These are phyloP conservation scores for Aspergillus puulaauensis DNA, from an alignment of 2,329 filamentous ascomycete genomes.

Conservation along the genomic window DNA sequence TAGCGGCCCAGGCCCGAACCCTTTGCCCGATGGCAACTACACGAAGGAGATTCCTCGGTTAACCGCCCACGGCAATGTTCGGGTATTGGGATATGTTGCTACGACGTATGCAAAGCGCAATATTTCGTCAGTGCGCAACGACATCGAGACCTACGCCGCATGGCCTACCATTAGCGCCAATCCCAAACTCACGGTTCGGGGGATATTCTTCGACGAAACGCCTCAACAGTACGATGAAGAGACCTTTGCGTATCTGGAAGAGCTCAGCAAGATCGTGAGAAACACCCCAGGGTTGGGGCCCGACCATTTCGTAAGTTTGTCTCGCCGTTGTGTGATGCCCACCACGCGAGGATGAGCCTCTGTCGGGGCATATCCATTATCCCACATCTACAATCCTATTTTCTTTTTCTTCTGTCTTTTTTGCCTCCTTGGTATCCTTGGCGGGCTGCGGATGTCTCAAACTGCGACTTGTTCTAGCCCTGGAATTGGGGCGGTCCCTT, in stretches of 20 bases:
- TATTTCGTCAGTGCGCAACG: constrained; percentile 41
- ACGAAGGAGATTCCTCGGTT: constrained; percentile 43
- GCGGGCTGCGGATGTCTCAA: neutral
- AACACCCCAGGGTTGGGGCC: constrained; percentile 32
- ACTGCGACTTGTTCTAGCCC: constrained; percentile 2
- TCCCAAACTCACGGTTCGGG: constrained; percentile 42
- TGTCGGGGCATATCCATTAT: neutral
- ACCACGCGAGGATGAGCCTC: constrained; percentile 3
- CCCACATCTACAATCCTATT: neutral
- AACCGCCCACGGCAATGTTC: constrained; percentile 47
- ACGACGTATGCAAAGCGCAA: constrained; percentile 48
- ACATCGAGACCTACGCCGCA: constrained; percentile 47
- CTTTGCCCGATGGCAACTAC: constrained; percentile 46
- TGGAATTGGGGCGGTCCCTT: constrained; percentile 2
- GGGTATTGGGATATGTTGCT: constrained; percentile 52
- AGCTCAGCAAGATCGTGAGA: constrained; percentile 34
- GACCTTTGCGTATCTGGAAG: constrained; percentile 33
- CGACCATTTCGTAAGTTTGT: constrained; percentile 38
- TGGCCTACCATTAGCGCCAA: constrained; percentile 42
- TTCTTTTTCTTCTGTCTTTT: neutral
- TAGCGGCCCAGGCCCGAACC: constrained; percentile 46
- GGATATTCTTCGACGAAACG: constrained; percentile 53
- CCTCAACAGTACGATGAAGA: constrained; percentile 38
- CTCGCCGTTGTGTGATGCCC: constrained; percentile 11
- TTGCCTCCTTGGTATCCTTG: neutral